Base-by-base conservation (phyloP, 768 basidiomycete species). In the Paxillus involutus region DNA sequence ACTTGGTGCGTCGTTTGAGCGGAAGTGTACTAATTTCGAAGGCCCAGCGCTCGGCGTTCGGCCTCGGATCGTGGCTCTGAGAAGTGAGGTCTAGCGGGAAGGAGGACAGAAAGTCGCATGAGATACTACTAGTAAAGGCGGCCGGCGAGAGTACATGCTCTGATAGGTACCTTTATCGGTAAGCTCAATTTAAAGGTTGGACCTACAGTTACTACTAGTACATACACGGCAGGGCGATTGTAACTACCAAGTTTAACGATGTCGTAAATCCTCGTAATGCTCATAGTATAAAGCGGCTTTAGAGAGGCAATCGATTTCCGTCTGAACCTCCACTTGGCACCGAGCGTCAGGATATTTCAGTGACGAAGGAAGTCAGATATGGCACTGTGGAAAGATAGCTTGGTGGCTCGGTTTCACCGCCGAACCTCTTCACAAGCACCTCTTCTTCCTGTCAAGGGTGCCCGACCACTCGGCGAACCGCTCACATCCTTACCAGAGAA, bases 401-500 rank as follows among this genome's bases (percentile, higher is more conserved):
- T 70, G 47, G 49, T 44, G 26, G 52, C 49, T 2, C 50, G 49
- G 29, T 48, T 66, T 36, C 57, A 66, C 32, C 30, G 24, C 1
- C 56, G 59, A 16, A 52, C 36, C 14, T 57, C 61, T 21, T 49
- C 62, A 3, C 64, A 63, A 9, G 33, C 41, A 9, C 59, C 64
- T n/a, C 59, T 67, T 2, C 53, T 67, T 12, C 4, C 58, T 12
- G 6, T 32, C 16, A 40, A 47, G 21, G 47, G 29, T 4, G 35
- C 55, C 1, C 57, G 55, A 10, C 56, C 55, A 8, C 11, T 49
- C 16, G 58, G 53, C 49, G 47, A 42, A 0, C 32, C 40, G 7
- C 50, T 67, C 35, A 53, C 49, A 6, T 58, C 56, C 0, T 26
- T 66, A 3, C 54, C 12, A 26, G 67, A 63, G 16, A 26, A 56